Evolutionary conservation across 805 yeast species (phyloP).

Genomic region (Yamadazyma philogaea): DNA sequence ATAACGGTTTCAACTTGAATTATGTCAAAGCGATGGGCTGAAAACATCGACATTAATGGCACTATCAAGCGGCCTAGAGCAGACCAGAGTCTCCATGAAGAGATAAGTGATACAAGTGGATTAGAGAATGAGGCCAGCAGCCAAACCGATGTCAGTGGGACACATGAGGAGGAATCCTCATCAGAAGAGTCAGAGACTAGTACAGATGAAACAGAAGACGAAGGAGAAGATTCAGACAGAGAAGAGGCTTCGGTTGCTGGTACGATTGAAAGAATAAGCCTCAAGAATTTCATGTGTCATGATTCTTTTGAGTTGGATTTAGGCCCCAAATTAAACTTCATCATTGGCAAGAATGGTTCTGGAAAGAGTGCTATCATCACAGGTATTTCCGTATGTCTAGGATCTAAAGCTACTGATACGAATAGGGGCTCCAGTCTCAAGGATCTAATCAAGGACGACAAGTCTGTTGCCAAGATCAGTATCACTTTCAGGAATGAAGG

Average conservation of each 20-base stretch:
- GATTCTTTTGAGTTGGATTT: constrained; percentile 69
- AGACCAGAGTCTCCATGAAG: constrained; percentile 2
- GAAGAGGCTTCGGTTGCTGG: constrained; percentile 46
- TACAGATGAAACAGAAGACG: constrained; percentile 1
- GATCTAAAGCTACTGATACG: constrained; percentile 84
- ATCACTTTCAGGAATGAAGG: constrained; percentile 66
- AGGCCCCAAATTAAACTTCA: constrained; percentile 80
- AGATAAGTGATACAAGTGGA: not conserved
- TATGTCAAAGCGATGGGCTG: constrained; percentile 3
- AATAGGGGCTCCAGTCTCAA: constrained; percentile 75
- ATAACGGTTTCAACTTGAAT: not conserved
- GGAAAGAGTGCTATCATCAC: constrained; percentile 89
- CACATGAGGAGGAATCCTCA: not conserved
- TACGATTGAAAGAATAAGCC: constrained; percentile 56
- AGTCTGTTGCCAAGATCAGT: constrained; percentile 60
- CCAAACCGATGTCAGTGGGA: not conserved
- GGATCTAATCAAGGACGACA: constrained; percentile 74
- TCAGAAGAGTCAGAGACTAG: not conserved
- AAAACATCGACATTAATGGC: not conserved
- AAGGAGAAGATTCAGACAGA: not conserved
- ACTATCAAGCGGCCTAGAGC: constrained; percentile 3
- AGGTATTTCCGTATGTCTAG: constrained; percentile 82
- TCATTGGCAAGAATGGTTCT: constrained; percentile 86
- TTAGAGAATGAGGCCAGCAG: not conserved
- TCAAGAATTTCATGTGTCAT: constrained; percentile 89